A percentile compares a stretch with the other conserved stretches of the same genome.
These are phyloP conservation scores for Collybia sp. DNA, from an alignment of 768 basidiomycete species.

Conservation along the genomic window DNA sequence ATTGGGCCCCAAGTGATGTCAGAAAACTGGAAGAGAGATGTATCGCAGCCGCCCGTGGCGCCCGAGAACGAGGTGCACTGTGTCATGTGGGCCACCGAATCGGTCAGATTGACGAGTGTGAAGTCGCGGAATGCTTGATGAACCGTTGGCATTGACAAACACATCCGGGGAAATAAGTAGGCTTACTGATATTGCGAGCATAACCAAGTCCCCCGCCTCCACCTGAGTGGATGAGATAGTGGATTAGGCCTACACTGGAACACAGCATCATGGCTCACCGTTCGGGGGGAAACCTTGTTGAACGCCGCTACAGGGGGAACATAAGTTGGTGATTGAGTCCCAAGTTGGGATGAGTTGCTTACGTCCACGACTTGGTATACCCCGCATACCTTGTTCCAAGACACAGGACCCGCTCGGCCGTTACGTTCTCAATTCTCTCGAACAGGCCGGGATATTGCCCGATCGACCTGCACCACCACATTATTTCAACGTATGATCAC, in stretches of 20 bases:
- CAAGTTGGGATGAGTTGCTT: not conserved
- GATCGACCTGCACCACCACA: constrained; percentile 12
- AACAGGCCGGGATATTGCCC: constrained; percentile 27
- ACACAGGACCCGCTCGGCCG: constrained; percentile 19
- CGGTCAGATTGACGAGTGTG: constrained; percentile 14
- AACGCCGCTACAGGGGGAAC: constrained; percentile 10
- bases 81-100: constrained; percentile 14
- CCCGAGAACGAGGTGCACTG: constrained; percentile 28
- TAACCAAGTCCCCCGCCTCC: constrained; percentile 28
- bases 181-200: constrained; percentile 21
- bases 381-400: constrained; percentile 18
- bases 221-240: constrained; percentile 8
- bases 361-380: constrained; percentile 33
- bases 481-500: not conserved
- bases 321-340: not conserved
- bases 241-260: not conserved
- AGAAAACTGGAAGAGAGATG: constrained; percentile 26
- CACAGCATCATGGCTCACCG: constrained; percentile 10
- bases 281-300: constrained; percentile 27
- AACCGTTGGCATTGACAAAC: not conserved
- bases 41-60: constrained; percentile 26
- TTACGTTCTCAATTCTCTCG: constrained; percentile 25
- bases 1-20: constrained; percentile 25
- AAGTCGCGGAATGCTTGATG: constrained; percentile 19
- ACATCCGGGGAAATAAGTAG: not conserved